Evolutionary conservation across 192 early-diverging fungal genomes (phyloP).

Genomic region (Coemansia sp.): DNA sequence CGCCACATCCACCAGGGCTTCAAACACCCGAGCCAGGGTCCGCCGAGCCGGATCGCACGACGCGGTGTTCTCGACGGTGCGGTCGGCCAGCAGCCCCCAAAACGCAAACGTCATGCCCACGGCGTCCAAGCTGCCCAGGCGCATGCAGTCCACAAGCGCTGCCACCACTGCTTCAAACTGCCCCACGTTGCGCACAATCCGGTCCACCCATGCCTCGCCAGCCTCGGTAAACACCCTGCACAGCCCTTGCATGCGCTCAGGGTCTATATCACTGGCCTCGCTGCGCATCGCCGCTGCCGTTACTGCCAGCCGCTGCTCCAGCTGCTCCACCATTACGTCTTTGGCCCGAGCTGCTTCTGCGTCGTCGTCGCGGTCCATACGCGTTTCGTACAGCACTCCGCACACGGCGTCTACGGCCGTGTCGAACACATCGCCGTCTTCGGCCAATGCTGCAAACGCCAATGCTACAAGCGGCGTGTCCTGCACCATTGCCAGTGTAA

Average conservation of each 20-base stretch:
- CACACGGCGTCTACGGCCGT: conserved; percentile 80
- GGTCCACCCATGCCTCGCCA: conserved; percentile 78
- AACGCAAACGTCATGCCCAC: conserved; percentile 89
- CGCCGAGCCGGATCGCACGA: conserved; percentile 58
- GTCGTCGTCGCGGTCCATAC: conserved; percentile 46
- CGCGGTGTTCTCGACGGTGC: conserved; percentile 51
- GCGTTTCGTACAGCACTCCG: conserved; percentile 74
- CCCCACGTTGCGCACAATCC: conserved; percentile 69
- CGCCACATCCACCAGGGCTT: conserved; percentile 77
- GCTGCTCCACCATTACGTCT: conserved; percentile 66
- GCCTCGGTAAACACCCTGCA: conserved; percentile 89
- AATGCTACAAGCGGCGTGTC: conserved; percentile 66
- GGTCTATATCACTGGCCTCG: conserved; percentile 65
- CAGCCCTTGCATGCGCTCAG: conserved; percentile 75
- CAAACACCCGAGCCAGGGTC: conserved; percentile 63
- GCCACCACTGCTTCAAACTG: conserved; percentile 74
- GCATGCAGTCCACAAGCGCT: conserved; percentile 80
- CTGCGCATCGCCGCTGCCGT: conserved; percentile 39
- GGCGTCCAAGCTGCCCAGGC: conserved; percentile 78
- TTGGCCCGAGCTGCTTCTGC: conserved; percentile 52
- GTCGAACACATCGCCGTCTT: conserved; percentile 69
- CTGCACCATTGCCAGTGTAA: conserved; percentile 62
- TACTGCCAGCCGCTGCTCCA: conserved; percentile 52
- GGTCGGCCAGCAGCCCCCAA: conserved; percentile 81
- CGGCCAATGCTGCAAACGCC: conserved; percentile 72